Percentiles rank a stretch among this genome's conserved stretches.
These are phyloP conservation scores for Zalerion maritima DNA, from an alignment of 495 filamentous ascomycete genomes.

Conservation along the genomic window DNA sequence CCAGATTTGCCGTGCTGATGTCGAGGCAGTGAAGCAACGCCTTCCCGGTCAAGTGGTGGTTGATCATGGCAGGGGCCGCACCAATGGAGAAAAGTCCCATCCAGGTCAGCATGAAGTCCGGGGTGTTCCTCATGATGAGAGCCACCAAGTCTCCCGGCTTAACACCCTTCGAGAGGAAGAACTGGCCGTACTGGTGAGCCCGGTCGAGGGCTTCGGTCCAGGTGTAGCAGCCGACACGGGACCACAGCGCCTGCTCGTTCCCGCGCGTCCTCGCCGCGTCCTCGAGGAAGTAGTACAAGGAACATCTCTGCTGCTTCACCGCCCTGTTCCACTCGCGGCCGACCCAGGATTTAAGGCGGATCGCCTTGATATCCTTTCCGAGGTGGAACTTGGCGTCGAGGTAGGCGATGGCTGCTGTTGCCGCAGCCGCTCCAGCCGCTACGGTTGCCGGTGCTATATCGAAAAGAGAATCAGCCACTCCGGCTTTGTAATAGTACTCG, in stretches of 20 bases:
- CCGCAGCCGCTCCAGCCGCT: constrained; percentile 38
- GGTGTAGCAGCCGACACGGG: constrained; percentile 46
- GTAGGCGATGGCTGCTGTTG: constrained; percentile 42
- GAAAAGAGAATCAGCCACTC: too few species aligned
- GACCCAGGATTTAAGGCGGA: constrained; percentile 14
- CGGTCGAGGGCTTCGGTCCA: constrained; percentile 42
- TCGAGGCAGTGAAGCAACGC: constrained; percentile 56
- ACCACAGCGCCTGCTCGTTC: constrained; percentile 48
- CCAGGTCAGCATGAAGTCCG: constrained; percentile 53
- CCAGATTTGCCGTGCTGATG: constrained; percentile 40
- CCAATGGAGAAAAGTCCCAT: constrained; percentile 49
- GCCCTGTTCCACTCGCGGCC: constrained; percentile 15
- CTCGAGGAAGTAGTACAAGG: constrained; percentile 53
- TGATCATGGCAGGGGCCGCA: constrained; percentile 57
- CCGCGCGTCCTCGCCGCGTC: constrained; percentile 33
- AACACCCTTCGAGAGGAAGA: constrained; percentile 45
- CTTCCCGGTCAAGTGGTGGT: constrained; percentile 52
- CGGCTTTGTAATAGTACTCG: too few species aligned
- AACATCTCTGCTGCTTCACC: constrained; percentile 37
- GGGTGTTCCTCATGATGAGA: constrained; percentile 54
- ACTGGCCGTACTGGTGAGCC: constrained; percentile 48
- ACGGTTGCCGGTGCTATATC: too few species aligned
- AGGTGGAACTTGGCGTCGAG: constrained; percentile 58
- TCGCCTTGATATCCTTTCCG: constrained; percentile 39
- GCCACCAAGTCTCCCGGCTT: constrained; percentile 50